Base-by-base conservation (phyloP, 139 green algal genomes). In the Tetradesmus obliquus region DNA sequence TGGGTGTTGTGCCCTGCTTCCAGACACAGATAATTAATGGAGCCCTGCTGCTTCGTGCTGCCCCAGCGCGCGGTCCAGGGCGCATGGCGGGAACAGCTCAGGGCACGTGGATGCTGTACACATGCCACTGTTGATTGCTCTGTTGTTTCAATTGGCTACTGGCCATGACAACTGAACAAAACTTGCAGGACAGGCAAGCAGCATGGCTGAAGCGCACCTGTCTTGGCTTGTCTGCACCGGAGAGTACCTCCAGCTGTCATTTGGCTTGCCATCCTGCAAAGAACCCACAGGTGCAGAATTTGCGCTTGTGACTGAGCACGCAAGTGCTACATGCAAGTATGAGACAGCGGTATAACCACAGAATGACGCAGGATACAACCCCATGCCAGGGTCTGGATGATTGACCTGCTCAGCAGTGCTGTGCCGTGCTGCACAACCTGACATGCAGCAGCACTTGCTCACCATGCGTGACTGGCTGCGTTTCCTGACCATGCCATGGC, bases 151-250 rank as follows among this genome's bases (percentile, higher is more conserved):
- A 9, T 71, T 71, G 60, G 8, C 60, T 4, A 12, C 60, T 19
- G 7, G 10, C 19, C 60, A 71, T 20, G 2, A 71, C 60, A 0
- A 20, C 19, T 19, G 8, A 15, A 20, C 8, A 4, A 4, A 71
- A 19, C 7, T 20, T 71, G 10, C 60, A 15, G 19, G 32, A 45
- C 32, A 45, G 32, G 32, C 7, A 10, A 71, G 60, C 60, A 15
- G 60, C 60, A 71, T 71, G 7, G 60, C 54, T 45, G 79, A 53
- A 87, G 82, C 82, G 12, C 53, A 87, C 82, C 82, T 87, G 54
- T 87, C 54, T 17, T 87, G 53, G 82, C 32, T 62, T 22, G 24
- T 45, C 60, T 71, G 60, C 7, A 71, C 60, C 9, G 15, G 60
- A 20, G 60, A 71, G 60, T 71, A 71, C 60, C 60, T 71, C 60